Conservation (phyloP, 2,329 filamentous ascomycete genomes). For the Neofusicoccum kwambonambiense region DNA sequence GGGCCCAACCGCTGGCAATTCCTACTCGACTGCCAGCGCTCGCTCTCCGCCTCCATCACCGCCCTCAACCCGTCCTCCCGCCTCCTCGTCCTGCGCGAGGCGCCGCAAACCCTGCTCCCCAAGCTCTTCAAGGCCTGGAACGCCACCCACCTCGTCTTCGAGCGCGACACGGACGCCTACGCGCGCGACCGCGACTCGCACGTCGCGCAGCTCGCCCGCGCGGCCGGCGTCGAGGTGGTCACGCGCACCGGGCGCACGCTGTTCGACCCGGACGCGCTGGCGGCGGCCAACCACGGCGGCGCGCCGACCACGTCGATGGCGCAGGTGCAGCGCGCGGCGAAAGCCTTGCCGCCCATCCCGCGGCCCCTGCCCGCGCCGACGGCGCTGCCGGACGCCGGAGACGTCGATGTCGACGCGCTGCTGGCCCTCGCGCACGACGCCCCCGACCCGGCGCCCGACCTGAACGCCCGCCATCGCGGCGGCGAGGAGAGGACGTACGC, state of each 20-base stretch:
- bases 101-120: constrained; percentile 67
- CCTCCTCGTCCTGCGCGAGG: constrained; percentile 70
- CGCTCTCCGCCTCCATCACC: constrained; percentile 65
- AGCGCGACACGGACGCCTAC: constrained; percentile 76
- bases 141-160: constrained; percentile 74
- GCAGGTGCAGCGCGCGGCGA: constrained; percentile 55
- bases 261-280: constrained; percentile 62
- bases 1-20: constrained; percentile 75
- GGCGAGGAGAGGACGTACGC: constrained; percentile 54
- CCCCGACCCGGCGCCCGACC: constrained; percentile 54
- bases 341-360: constrained; percentile 57
- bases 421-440: constrained; percentile 58
- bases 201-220: constrained; percentile 58
- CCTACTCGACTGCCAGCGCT: constrained; percentile 70
- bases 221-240: constrained; percentile 69
- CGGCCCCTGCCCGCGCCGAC: constrained; percentile 61
- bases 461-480: constrained; percentile 59
- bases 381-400: constrained; percentile 63
- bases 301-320: constrained; percentile 74
- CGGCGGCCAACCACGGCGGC: constrained; percentile 46
- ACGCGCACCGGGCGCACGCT: constrained; percentile 64
- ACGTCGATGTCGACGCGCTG: constrained; percentile 43
- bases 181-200: constrained; percentile 61
- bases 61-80: constrained; percentile 69
- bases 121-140: constrained; percentile 73